Evolutionary conservation across 2,329 filamentous ascomycete genomes (phyloP).

Genomic region (Cladobotryum mycophilum): DNA sequence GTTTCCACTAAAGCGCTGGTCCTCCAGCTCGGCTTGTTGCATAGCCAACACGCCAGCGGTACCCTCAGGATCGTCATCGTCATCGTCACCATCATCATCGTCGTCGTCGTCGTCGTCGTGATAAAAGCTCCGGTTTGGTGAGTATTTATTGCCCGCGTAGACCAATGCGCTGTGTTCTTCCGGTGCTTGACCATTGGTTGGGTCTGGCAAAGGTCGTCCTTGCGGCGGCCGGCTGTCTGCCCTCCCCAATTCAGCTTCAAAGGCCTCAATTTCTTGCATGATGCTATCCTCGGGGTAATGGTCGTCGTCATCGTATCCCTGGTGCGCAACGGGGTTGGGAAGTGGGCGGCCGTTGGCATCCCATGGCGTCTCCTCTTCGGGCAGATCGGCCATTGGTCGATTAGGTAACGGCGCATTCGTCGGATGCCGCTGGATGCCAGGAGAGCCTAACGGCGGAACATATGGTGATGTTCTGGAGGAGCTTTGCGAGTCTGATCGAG

Average conservation of each 20-base stretch:
- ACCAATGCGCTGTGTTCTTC: slow-evolving; percentile 42
- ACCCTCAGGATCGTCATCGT: slow-evolving; percentile 85
- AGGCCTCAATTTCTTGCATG: slow-evolving; percentile 53
- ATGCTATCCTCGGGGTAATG: slow-evolving; percentile 44
- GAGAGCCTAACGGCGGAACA: slow-evolving; percentile 34
- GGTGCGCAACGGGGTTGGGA: slow-evolving; percentile 5
- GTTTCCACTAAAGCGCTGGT: slow-evolving; percentile 40
- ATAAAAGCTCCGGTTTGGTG: slow-evolving; percentile 14
- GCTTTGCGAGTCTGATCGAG: slow-evolving; percentile 44
- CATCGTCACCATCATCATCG: slow-evolving; percentile 62
- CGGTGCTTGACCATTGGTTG: slow-evolving; percentile 40
- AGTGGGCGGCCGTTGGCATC: slow-evolving; percentile 28
- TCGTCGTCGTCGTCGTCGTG: slow-evolving; percentile 4
- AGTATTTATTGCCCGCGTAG: slow-evolving; percentile 43
- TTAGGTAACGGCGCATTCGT: slow-evolving; percentile 56
- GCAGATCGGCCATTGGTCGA: slow-evolving; percentile 40
- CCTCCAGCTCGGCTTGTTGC: slow-evolving; percentile 76
- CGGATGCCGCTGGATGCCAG: slow-evolving; percentile 49
- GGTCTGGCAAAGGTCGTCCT: slow-evolving; percentile 29
- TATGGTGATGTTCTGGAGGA: slow-evolving; percentile 43
- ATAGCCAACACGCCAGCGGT: slow-evolving; percentile 78
- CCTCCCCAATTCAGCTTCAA: slow-evolving; percentile 47
- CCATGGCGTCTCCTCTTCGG: slow-evolving; percentile 38
- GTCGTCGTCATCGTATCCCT: slow-evolving; percentile 31
- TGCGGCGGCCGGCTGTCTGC: slow-evolving; percentile 21